phyloP scores from a whole-genome alignment of 2,329 filamentous ascomycete species.

The Microthyrium microscopicum region DNA sequence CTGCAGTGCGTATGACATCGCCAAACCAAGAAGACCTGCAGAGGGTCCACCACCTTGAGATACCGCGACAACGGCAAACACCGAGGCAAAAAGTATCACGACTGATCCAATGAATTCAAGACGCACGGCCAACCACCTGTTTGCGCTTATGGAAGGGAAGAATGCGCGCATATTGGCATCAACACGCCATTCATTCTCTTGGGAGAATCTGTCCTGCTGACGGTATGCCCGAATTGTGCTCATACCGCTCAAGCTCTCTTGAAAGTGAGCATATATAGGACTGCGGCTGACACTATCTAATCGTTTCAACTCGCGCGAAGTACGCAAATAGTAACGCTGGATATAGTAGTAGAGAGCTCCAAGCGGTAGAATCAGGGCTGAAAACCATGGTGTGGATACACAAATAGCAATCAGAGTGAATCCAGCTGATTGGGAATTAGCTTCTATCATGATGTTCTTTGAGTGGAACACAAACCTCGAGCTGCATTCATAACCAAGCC shows the following conservation, averaged over 20 bases:
- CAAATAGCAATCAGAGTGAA: constrained; percentile 85
- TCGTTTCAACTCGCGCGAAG: constrained; percentile 89
- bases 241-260: constrained; percentile 86
- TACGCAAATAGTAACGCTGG: constrained; percentile 90
- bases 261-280: constrained; percentile 96
- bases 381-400: constrained; percentile 61
- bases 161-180: constrained; percentile 89
- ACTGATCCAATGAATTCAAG: constrained; percentile 90
- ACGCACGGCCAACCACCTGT: constrained; percentile 81
- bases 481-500: constrained; percentile 48
- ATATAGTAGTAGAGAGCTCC: constrained; percentile 74
- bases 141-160: constrained; percentile 85
- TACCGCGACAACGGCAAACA: constrained; percentile 68
- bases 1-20: constrained; percentile 93
- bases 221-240: constrained; percentile 90
- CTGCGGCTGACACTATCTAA: constrained; percentile 90
- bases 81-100: constrained; percentile 77
- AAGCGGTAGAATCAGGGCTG: constrained; percentile 66
- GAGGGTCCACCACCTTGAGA: constrained; percentile 46
- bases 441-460: too few relatives aligned
- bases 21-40: constrained; percentile 68
- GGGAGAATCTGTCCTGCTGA: constrained; percentile 70
- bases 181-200: constrained; percentile 94
- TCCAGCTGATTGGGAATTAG: constrained; percentile 24
- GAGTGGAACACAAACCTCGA: constrained; percentile 24